These are phyloP conservation scores for Alternaria brassicae DNA, from an alignment of 2,329 filamentous ascomycete genomes.

Conservation along the genomic window DNA sequence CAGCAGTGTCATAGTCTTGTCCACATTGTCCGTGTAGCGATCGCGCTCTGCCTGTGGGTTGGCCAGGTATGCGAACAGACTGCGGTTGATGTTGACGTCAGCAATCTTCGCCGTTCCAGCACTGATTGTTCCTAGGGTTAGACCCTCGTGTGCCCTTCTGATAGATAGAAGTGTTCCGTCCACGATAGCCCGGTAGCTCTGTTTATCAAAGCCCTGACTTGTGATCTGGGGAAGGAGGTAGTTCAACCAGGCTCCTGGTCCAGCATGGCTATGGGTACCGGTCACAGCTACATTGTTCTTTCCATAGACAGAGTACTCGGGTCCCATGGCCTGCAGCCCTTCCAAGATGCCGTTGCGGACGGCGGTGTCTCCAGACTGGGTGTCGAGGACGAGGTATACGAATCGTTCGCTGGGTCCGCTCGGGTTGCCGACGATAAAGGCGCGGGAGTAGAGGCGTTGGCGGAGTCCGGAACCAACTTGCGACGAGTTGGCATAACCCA, in stretches of 20 bases:
- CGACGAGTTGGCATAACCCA: constrained; percentile 86
- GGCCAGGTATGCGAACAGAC: constrained; percentile 83
- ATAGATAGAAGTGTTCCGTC: constrained; percentile 85
- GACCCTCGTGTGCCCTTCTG: constrained; percentile 75
- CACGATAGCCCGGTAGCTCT: constrained; percentile 89
- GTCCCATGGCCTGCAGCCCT: constrained; percentile 71
- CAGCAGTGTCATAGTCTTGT: constrained; percentile 81
- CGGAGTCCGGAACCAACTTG: constrained; percentile 85
- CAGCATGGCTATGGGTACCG: constrained; percentile 91
- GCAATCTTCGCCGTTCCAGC: constrained; percentile 72
- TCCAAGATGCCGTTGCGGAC: constrained; percentile 86
- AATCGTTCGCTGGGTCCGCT: constrained; percentile 73
- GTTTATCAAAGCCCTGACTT: constrained; percentile 81
- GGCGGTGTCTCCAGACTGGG: constrained; percentile 86
- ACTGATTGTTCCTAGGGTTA: constrained; percentile 73
- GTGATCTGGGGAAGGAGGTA: constrained; percentile 93
- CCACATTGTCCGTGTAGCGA: constrained; percentile 70
- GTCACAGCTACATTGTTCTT: constrained; percentile 86
- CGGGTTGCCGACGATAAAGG: constrained; percentile 82
- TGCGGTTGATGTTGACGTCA: constrained; percentile 87
- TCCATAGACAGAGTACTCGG: constrained; percentile 75
- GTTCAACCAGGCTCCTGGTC: constrained; percentile 92
- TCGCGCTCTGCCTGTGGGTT: constrained; percentile 80
- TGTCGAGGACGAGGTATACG: constrained; percentile 87
- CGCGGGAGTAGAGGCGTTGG: constrained; percentile 85